Evolutionary conservation across 257 asterid species (phyloP).

Genomic region (Solanum sejunctum): DNA sequence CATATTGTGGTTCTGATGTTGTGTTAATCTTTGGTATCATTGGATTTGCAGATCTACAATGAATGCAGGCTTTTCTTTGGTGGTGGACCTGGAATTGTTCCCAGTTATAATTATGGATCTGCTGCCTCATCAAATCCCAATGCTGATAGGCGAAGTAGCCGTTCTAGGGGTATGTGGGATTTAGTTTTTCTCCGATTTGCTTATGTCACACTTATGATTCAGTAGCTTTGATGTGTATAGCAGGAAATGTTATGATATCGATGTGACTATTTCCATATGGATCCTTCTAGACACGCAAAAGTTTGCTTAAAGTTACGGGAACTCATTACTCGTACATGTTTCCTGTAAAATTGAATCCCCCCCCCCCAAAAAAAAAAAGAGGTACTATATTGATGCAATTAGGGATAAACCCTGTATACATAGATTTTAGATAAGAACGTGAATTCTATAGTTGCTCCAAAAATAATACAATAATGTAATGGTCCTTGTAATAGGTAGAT

Average conservation of each 20-base stretch:
- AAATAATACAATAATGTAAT: not conserved
- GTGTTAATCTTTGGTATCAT: not conserved
- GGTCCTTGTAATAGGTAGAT: not conserved
- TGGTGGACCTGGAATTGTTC: conserved; percentile 76
- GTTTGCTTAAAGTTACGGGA: not conserved
- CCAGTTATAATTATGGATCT: conserved; percentile 63
- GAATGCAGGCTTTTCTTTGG: conserved; percentile 86
- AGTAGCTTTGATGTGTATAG: not conserved
- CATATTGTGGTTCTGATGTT: not conserved
- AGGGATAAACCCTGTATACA: not conserved
- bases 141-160: conserved; percentile 74
- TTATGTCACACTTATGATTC: not conserved
- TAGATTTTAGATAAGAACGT: not conserved
- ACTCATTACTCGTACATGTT: not conserved
- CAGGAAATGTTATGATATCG: not conserved
- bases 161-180: conserved; percentile 59
- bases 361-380: not conserved
- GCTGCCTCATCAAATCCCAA: conserved; percentile 35
- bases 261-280: not conserved
- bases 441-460: not conserved
- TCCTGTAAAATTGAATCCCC: not conserved
- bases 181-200: not conserved
- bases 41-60: conserved; percentile 63
- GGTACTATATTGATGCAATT: not conserved
- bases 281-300: not conserved